These are phyloP conservation scores for Oropetium thomaeum DNA, from an alignment of 176 grass and related monocot species.

Conservation along the genomic window DNA sequence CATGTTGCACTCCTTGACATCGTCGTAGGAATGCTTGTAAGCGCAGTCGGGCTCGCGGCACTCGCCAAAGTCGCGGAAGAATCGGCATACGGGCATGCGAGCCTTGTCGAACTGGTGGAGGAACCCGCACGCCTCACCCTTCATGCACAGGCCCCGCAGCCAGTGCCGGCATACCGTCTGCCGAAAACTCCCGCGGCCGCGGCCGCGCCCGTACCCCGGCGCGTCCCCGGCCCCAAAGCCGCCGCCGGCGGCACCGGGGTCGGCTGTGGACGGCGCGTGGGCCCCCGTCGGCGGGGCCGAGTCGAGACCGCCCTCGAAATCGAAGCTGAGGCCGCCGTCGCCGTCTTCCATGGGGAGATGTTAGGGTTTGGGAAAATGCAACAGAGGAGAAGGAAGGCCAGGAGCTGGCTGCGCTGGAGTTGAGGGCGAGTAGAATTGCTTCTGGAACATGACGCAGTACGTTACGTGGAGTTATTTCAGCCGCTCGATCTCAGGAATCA, in stretches of 20 bases:
- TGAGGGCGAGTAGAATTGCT: background rate
- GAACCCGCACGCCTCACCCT: constrained; percentile 90
- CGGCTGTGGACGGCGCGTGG: constrained; percentile 8
- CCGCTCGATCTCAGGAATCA: background rate
- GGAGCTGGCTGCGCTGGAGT: too few relatives aligned
- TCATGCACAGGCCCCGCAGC: constrained; percentile 97
- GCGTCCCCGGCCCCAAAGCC: background rate
- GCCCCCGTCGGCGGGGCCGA: background rate
- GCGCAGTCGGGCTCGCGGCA: constrained; percentile 94
- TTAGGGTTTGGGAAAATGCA: constrained; percentile 25
- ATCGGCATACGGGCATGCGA: constrained; percentile 98
- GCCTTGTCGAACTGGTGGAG: constrained; percentile 99
- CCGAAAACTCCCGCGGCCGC: constrained; percentile 76
- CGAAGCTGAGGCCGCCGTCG: constrained; percentile 83
- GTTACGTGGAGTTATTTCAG: background rate
- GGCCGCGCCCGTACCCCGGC: constrained; percentile 34
- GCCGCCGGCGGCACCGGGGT: constrained; percentile 16
- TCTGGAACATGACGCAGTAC: background rate
- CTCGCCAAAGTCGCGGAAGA: constrained; percentile 87
- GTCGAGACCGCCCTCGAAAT: constrained; percentile 94
- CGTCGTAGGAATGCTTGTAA: constrained; percentile 94
- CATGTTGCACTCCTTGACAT: constrained; percentile 99
- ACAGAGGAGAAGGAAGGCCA: background rate
- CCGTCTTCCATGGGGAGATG: constrained; percentile 62
- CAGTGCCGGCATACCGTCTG: constrained; percentile 98